Base-by-base conservation (phyloP, 139 green algal species). In the Dunaliella primolecta region DNA sequence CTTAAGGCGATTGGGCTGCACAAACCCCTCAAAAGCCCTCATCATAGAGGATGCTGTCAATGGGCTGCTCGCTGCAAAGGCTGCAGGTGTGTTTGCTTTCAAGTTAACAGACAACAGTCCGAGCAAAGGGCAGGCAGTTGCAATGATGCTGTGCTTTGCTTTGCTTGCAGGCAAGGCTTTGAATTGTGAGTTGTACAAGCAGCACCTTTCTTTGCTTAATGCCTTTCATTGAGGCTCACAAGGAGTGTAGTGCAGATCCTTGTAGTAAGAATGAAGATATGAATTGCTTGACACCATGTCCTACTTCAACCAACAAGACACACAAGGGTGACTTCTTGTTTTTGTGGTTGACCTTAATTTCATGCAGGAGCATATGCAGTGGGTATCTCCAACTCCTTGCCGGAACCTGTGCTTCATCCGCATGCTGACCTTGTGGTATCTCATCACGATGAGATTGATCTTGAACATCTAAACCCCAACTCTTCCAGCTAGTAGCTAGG, bases 41-140 rank as follows among this genome's bases (percentile, higher is more conserved):
- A 88, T 96, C n/a, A 85, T 96, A 1, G 93, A 96, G 84, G 92
- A 94, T 77, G 90, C 94, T 11, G 89, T 96, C 3, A 91, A 96
- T 36, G 94, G 94, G 0, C 83, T 96, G n/a, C 88, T 89, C 80
- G 91, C 93, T 0, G 92, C 88, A 3, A 88, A 83, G 24, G 87
- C 76, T 25, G 91, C 92, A 23, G 91, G 92, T 25, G 88, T 87
- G 57, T 92, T 90, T 64, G 84, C 89, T n/a, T n/a, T n/a, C n/a
- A n/a, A n/a, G n/a, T n/a, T n/a, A n/a, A n/a, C n/a, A n/a, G n/a
- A n/a, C n/a, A n/a, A n/a, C n/a, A n/a, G n/a, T n/a, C n/a, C n/a
- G n/a, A n/a, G n/a, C n/a, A n/a, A n/a, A n/a, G n/a, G n/a, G n/a
- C n/a, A n/a, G n/a, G n/a, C n/a, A n/a, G n/a, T n/a, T n/a, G n/a